Conservation (phyloP, 805 yeast genomes). For the Candida loeiensis region DNA sequence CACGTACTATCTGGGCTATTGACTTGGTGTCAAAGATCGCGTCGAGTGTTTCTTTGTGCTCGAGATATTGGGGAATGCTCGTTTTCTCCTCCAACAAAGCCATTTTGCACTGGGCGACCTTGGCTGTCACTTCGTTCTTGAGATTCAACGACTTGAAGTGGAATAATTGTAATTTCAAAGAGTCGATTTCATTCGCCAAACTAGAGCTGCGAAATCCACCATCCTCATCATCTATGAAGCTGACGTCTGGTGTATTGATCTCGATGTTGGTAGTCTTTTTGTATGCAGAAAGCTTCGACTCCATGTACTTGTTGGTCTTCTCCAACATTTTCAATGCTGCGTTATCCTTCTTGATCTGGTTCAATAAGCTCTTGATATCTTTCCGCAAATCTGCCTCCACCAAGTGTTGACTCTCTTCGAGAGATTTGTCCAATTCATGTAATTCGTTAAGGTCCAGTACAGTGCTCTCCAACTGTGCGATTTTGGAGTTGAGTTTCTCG, state of each 20-base stretch:
- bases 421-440: slow-evolving; percentile 46
- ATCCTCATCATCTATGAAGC: slow-evolving; percentile 5
- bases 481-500: slow-evolving; percentile 30
- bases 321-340: slow-evolving; percentile 17
- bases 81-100: slow-evolving; percentile 8
- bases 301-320: slow-evolving; percentile 18
- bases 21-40: slow-evolving; percentile 3
- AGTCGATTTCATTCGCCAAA: slow-evolving; percentile 13
- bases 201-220: slow-evolving; percentile 3
- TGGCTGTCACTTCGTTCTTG: slow-evolving; percentile 11
- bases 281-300: slow-evolving; percentile 17
- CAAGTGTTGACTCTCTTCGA: slow-evolving; percentile 20
- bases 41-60: slow-evolving; percentile 1
- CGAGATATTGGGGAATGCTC: neutral
- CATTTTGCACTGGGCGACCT: slow-evolving; percentile 13
- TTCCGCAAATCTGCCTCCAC: slow-evolving; percentile 24
- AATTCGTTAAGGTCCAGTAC: slow-evolving; percentile 48
- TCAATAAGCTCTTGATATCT: slow-evolving; percentile 28
- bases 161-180: slow-evolving; percentile 16
- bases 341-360: slow-evolving; percentile 16
- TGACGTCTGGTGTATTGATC: slow-evolving; percentile 4
- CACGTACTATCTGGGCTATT: neutral
- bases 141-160: slow-evolving; percentile 10
- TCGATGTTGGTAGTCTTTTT: slow-evolving; percentile 10
- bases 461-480: slow-evolving; percentile 31